Conservation (phyloP, 768 basidiomycete genomes). For the Baorangia bicolor region DNA sequence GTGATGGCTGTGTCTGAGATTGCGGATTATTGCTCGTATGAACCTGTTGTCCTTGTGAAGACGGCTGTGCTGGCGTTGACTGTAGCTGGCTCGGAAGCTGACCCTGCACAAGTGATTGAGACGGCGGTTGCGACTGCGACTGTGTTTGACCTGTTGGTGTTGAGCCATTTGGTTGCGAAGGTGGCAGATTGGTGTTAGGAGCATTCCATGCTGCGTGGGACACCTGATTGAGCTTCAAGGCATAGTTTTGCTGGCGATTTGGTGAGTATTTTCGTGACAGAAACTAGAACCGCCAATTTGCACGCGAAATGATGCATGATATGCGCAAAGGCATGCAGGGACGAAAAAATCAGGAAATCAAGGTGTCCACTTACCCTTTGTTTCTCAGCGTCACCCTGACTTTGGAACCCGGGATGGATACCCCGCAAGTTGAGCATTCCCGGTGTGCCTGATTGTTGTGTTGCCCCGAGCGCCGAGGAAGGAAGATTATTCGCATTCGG, state of each 20-base stretch:
- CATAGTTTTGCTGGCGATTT: slow-evolving; percentile 50
- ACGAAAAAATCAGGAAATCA: background rate
- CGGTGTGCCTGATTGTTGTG: slow-evolving; percentile 54
- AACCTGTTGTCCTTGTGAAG: slow-evolving; percentile 30
- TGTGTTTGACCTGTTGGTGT: slow-evolving; percentile 22
- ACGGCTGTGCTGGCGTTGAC: slow-evolving; percentile 22
- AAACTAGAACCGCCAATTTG: background rate
- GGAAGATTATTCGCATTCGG: slow-evolving; percentile 17
- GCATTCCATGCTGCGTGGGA: slow-evolving; percentile 66
- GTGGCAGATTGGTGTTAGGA: slow-evolving; percentile 46
- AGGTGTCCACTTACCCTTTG: slow-evolving; percentile 50
- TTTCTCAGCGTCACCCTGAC: slow-evolving; percentile 65
- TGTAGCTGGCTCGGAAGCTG: slow-evolving; percentile 23
- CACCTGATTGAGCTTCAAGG: slow-evolving; percentile 62
- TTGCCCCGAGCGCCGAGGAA: slow-evolving; percentile 37
- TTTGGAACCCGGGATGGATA: slow-evolving; percentile 46
- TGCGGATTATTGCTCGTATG: slow-evolving; percentile 35
- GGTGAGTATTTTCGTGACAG: slow-evolving; percentile 5
- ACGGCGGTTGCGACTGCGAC: slow-evolving; percentile 24
- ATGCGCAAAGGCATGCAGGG: slow-evolving; percentile 2
- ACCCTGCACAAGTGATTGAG: slow-evolving; percentile 24
- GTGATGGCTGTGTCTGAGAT: slow-evolving; percentile 34
- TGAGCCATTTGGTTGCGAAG: slow-evolving; percentile 31
- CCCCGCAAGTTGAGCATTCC: slow-evolving; percentile 63
- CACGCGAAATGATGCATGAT: background rate